Percentiles rank a stretch among this genome's conserved stretches.
phyloP scores from a whole-genome alignment of 371 early-diverging fungal genomes.

The Mortierella sp. region DNA sequence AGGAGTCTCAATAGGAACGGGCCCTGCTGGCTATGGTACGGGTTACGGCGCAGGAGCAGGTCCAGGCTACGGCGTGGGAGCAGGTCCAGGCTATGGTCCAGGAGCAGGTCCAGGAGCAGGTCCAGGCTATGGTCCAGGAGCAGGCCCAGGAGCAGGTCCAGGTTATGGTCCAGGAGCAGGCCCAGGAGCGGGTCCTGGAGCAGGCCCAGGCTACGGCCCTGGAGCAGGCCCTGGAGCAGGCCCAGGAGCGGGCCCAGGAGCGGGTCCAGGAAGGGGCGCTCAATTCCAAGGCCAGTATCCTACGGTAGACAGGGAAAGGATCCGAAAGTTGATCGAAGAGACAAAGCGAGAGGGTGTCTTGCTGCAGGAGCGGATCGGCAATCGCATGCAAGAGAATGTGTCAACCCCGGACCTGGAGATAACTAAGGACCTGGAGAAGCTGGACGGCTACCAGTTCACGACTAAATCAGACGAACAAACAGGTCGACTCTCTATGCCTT shows the following conservation, averaged over 20 bases:
- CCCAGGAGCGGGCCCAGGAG: too few relatives aligned
- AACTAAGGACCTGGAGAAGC: slow-evolving; percentile 2
- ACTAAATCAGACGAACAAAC: neutral
- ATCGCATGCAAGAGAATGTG: neutral
- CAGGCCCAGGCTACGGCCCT: neutral
- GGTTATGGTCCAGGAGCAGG: neutral
- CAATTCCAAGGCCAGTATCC: slow-evolving; percentile 15
- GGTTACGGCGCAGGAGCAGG: neutral
- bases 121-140: slow-evolving; percentile 6
- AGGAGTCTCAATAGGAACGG: slow-evolving; percentile 43
- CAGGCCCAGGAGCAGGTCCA: neutral
- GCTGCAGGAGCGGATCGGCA: slow-evolving; percentile 13
- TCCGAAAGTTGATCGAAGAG: slow-evolving; percentile 35
- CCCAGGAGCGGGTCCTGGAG: slow-evolving; percentile 6
- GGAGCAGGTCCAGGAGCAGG: slow-evolving; percentile 8
- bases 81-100: too few relatives aligned
- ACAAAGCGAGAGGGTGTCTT: slow-evolving; percentile 14
- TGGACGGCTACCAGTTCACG: slow-evolving; percentile 9
- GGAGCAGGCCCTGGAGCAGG: too few relatives aligned
- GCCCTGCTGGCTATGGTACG: slow-evolving; percentile 3
- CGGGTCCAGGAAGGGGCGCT: too few relatives aligned
- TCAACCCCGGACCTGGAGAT: slow-evolving; percentile 1
- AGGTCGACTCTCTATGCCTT: neutral
- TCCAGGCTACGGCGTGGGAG: too few relatives aligned
- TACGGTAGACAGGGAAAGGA: slow-evolving; percentile 27